phyloP scores from a whole-genome alignment of 1,139 yeast genomes.

The Yamadazyma songkhlaensis region DNA sequence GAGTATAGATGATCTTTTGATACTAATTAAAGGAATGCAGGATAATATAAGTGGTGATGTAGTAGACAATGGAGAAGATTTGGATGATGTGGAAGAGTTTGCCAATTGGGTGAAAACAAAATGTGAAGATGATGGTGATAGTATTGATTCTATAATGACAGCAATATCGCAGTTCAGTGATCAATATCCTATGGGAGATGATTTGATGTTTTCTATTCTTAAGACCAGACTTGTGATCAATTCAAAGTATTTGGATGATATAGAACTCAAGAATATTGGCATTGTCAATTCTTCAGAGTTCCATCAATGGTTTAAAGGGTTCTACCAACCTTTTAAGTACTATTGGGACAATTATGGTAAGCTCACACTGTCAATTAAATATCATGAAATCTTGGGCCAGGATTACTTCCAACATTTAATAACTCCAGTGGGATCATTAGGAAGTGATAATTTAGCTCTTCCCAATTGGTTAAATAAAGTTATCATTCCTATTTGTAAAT shows the following conservation, averaged over 20 bases:
- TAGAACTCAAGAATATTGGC: constrained; percentile 1
- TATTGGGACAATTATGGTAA: constrained; percentile 28
- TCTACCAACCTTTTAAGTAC: constrained; percentile 28
- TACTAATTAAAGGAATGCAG: constrained; percentile 5
- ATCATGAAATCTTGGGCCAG: constrained; percentile 10
- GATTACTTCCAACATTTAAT: constrained; percentile 20
- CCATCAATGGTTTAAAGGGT: constrained; percentile 26
- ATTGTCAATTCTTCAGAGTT: not conserved
- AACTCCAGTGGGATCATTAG: constrained; percentile 18
- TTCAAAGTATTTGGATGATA: constrained; percentile 13
- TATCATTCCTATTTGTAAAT: constrained; percentile 27
- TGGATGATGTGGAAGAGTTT: constrained; percentile 23
- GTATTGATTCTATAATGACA: constrained; percentile 8
- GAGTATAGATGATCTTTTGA: constrained; percentile 5
- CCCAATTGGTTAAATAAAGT: constrained; percentile 28
- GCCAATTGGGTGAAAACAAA: constrained; percentile 15
- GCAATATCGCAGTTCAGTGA: constrained; percentile 15
- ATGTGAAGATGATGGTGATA: constrained; percentile 2
- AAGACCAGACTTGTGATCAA: constrained; percentile 10
- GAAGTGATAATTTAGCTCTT: constrained; percentile 15
- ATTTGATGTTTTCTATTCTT: constrained; percentile 7
- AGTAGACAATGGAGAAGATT: constrained; percentile 8
- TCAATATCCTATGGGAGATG: constrained; percentile 1
- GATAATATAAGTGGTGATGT: not conserved
- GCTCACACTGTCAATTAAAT: constrained; percentile 10